These are phyloP conservation scores for Solidago caesia DNA, from an alignment of 129 eudicot species.

Conservation along the genomic window DNA sequence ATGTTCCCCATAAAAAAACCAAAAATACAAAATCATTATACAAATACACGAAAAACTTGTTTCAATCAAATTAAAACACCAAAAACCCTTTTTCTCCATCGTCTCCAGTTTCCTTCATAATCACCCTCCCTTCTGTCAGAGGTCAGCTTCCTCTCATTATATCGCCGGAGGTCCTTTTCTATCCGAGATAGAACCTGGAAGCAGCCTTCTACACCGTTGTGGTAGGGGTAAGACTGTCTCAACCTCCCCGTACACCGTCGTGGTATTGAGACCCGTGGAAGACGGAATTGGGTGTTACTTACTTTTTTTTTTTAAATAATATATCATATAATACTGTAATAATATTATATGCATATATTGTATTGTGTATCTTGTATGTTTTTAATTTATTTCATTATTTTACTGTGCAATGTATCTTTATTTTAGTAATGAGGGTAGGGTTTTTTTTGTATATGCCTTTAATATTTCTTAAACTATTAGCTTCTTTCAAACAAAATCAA, in stretches of 20 bases:
- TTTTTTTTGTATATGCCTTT: background rate
- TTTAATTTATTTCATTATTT: background rate
- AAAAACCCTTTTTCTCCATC: background rate
- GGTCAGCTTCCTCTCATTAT: background rate
- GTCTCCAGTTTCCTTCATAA: background rate
- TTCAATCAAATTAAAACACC: background rate
- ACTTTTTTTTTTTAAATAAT: too few relatives aligned
- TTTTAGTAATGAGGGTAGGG: background rate
- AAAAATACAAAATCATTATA: background rate
- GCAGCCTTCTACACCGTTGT: too few relatives aligned
- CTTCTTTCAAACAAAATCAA: background rate
- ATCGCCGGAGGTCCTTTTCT: too few relatives aligned
- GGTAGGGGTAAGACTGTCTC: too few relatives aligned
- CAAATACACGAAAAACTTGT: background rate
- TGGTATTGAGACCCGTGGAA: too few relatives aligned
- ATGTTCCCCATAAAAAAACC: too few relatives aligned
- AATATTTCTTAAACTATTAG: background rate
- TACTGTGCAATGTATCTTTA: too few relatives aligned
- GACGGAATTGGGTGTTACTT: too few relatives aligned
- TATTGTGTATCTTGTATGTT: too few relatives aligned
- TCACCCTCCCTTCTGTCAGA: background rate
- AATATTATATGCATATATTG: background rate
- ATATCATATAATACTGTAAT: too few relatives aligned
- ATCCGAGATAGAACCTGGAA: too few relatives aligned
- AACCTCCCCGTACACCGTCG: too few relatives aligned